phyloP scores from a whole-genome alignment of 352 stramenopile species.

The Pythium biforme region DNA sequence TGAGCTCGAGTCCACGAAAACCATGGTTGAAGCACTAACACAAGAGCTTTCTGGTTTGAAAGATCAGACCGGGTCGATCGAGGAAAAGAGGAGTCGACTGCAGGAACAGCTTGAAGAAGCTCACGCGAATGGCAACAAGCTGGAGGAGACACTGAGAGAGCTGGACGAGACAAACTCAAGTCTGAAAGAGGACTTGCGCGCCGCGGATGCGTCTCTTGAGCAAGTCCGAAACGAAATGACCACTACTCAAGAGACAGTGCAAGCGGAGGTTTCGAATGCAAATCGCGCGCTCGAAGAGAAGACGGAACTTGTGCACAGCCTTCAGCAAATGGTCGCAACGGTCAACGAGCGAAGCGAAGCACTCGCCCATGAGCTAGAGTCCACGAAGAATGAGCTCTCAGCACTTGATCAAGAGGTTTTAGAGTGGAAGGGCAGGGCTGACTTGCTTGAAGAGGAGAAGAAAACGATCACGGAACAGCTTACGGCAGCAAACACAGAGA shows the following conservation, averaged over 20 bases:
- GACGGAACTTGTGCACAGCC: background rate
- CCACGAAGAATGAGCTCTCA: background rate
- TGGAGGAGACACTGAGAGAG: background rate
- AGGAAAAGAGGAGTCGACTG: background rate
- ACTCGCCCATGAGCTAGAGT: background rate
- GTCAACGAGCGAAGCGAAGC: background rate
- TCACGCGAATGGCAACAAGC: background rate
- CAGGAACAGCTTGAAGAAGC: background rate
- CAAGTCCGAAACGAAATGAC: slow-evolving; percentile 1
- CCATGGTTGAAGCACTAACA: background rate
- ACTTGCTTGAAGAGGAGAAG: background rate
- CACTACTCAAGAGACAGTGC: background rate
- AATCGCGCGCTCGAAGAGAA: slow-evolving; percentile 10
- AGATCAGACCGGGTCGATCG: background rate
- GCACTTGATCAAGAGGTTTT: background rate
- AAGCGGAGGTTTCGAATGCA: background rate
- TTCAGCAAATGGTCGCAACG: slow-evolving; percentile 1
- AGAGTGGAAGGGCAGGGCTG: background rate
- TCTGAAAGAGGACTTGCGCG: background rate
- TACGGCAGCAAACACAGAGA: background rate
- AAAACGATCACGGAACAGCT: background rate
- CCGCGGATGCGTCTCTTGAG: background rate
- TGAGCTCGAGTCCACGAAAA: slow-evolving; percentile 10
- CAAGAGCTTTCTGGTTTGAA: slow-evolving; percentile 2
- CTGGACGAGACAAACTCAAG: background rate